Base-by-base conservation (phyloP, 192 early-diverging fungal species). In the Phlyctochytrium arcticum region DNA sequence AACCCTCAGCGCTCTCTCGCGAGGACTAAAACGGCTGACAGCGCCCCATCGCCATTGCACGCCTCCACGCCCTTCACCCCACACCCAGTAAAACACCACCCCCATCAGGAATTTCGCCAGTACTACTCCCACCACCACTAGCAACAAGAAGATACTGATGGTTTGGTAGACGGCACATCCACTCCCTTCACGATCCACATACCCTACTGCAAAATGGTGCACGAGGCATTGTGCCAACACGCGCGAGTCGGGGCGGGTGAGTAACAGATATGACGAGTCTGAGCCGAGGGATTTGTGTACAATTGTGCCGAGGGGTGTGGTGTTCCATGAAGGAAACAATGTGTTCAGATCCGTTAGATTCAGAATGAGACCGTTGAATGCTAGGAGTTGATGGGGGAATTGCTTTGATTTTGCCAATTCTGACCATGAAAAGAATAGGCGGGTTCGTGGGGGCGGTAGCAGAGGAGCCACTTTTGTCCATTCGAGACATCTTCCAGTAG, bases 1-100 rank as follows among this genome's bases (percentile, higher is more conserved):
- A n/a, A n/a, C n/a, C n/a, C n/a, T n/a, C n/a, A n/a, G n/a, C n/a
- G n/a, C n/a, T n/a, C n/a, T n/a, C n/a, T n/a, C n/a, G n/a, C n/a
- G n/a, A n/a, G n/a, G n/a, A n/a, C n/a, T n/a, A n/a, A n/a, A n/a
- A n/a, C n/a, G n/a, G n/a, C n/a, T n/a, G n/a, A n/a, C n/a, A n/a
- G n/a, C n/a, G n/a, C n/a, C n/a, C n/a, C n/a, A n/a, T n/a, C n/a
- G n/a, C n/a, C n/a, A n/a, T n/a, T n/a, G n/a, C n/a, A n/a, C n/a
- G n/a, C n/a, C n/a, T n/a, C n/a, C n/a, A n/a, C n/a, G n/a, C 15
- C 42, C 21, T 12, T 44, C 42, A 34, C 36, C 53, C 17, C 17
- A 51, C n/a, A 75, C 74, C 75, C 76, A 83, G 65, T 72, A 51
- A 55, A 83, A 83, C 4, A 37, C 55, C 6, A 80, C 56, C 2